These are phyloP conservation scores for Plasmodium adleri DNA, from an alignment of 169 alveolate genomes.

Conservation along the genomic window DNA sequence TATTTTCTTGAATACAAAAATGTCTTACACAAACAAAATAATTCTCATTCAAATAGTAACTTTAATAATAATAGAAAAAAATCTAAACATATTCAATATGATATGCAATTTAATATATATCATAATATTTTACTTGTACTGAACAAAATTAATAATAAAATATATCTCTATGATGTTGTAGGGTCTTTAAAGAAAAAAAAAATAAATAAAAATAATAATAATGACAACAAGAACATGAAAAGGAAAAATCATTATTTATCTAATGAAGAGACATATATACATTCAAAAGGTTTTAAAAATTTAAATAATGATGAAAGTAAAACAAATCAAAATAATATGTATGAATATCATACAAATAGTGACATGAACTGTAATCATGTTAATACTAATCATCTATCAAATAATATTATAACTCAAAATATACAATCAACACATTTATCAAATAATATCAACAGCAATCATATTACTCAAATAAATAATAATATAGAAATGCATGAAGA, in stretches of 20 bases:
- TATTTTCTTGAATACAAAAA: slow-evolving; percentile 48
- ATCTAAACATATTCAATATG: neutral
- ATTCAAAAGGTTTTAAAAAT: too few relatives aligned
- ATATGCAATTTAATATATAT: neutral
- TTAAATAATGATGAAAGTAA: neutral
- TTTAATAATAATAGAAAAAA: slow-evolving; percentile 6
- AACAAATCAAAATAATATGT: neutral
- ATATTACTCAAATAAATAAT: neutral
- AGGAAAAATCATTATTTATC: neutral
- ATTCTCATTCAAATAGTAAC: neutral
- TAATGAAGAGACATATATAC: neutral
- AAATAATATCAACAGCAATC: neutral
- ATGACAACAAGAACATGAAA: neutral
- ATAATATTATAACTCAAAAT: too few relatives aligned
- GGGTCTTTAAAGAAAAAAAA: slow-evolving; percentile 6
- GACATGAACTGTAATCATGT: neutral
- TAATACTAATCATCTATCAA: neutral
- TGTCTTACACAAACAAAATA: neutral
- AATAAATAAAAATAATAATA: neutral
- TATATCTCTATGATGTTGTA: slow-evolving; percentile 31
- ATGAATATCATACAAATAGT: neutral
- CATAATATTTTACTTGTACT: slow-evolving; percentile 32
- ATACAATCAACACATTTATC: too few relatives aligned
- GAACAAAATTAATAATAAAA: slow-evolving; percentile 9
- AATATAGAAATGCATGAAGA: neutral